Conservation (phyloP, 345 rosid genomes). For the Rhodamnia rubescens region DNA sequence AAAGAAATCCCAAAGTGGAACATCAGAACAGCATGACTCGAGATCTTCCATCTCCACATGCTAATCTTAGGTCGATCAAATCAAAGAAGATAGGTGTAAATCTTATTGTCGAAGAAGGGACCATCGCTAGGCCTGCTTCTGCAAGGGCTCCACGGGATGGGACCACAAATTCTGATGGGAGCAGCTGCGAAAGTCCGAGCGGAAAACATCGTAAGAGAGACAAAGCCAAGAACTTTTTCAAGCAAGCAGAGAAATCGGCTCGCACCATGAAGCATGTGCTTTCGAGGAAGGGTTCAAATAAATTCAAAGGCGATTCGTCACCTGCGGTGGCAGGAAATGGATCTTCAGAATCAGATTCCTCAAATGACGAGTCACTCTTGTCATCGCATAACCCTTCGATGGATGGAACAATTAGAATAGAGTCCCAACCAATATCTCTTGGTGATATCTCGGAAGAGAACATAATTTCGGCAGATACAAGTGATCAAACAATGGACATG, state of each 20-base stretch:
- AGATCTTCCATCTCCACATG: constrained; percentile 38
- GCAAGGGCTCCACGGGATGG: constrained; percentile 18
- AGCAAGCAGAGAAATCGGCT: constrained; percentile 65
- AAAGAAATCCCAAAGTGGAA: constrained; percentile 16
- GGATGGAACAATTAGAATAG: constrained; percentile 5
- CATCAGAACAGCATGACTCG: background rate
- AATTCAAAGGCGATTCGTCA: constrained; percentile 9
- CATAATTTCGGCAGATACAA: constrained; percentile 5
- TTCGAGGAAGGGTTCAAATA: constrained; percentile 60
- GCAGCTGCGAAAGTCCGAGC: constrained; percentile 28
- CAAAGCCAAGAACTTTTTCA: constrained; percentile 53
- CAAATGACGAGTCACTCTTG: constrained; percentile 25
- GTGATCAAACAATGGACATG: constrained; percentile 8
- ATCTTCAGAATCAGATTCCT: constrained; percentile 27
- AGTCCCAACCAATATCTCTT: constrained; percentile 5
- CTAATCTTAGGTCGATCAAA: constrained; percentile 45
- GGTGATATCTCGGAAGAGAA: constrained; percentile 4
- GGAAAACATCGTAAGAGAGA: constrained; percentile 35
- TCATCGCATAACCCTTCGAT: background rate
- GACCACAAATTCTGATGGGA: constrained; percentile 23
- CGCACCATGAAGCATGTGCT: constrained; percentile 41
- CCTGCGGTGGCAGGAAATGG: constrained; percentile 15
- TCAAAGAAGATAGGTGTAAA: constrained; percentile 33
- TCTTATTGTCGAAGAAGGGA: constrained; percentile 30
- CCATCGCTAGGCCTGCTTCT: constrained; percentile 14